Evolutionary conservation across 106 monocot genomes (phyloP), one percentile per base, ranked within the genome.

Genomic region (Chionographis japonica): DNA sequence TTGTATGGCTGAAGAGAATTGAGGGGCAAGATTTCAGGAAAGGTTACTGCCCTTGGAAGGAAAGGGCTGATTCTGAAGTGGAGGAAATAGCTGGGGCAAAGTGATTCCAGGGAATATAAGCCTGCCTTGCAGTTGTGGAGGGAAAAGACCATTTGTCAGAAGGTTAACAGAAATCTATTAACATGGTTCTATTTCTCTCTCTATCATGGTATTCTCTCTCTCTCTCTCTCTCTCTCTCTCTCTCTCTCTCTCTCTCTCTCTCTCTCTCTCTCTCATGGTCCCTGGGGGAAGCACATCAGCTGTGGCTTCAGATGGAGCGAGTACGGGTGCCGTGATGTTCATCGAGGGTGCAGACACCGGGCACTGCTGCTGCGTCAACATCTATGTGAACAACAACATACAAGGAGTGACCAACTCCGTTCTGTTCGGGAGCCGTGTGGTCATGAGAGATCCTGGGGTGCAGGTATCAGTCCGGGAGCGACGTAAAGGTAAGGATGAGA

Each of bases 331-430:
- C 11, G 11, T 54, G 3, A 80, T 80, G 77, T 72, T 27, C 10
- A 36, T 81, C 56, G 11, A 63, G 27, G 63, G 43, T 18, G 35
- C 27, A 3, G 15, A 7, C 3, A 36, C 16, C 13, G n/a, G 52
- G 39, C 27, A 75, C 0, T 56, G 77, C 56, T 67, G 76, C 77
- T 63, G 79, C 55, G 65, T 91, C 74, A 84, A 80, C 58, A 69
- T 91, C 15, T 84, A 88, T 58, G 75, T 95, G 14, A 91, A 91
- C 71, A 94, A 74, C 75, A 95, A 95, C 62, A 58, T 88, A 8
- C 91, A 86, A 68, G 95, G 91, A 0, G 83, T 83, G 43, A 69
- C 77, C 20, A 91, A 86, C 68, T 91, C 95, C 7, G 49, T 84
- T 15, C 15, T 87, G 67, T 55, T 74, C 12, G 84, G 88, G 70